These are phyloP conservation scores for Coemansia sp. DNA, from an alignment of 192 early-diverging fungal species.

Conservation along the genomic window DNA sequence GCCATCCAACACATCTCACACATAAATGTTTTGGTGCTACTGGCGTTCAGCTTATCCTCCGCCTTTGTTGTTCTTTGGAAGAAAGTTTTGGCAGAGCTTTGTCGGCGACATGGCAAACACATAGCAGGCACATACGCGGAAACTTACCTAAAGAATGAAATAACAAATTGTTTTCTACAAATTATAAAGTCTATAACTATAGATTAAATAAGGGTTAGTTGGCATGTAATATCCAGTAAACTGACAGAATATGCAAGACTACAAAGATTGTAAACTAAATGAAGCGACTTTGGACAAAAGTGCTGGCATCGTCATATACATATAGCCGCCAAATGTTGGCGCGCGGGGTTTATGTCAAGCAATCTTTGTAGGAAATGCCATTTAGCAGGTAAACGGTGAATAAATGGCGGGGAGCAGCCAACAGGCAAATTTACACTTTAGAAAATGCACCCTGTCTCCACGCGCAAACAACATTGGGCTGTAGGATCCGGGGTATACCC, in stretches of 20 bases:
- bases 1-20: constrained; percentile 14
- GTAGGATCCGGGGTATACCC: neutral
- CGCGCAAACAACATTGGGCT: neutral
- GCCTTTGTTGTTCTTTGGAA: neutral
- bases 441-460: neutral
- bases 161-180: no score
- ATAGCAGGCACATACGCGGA: neutral
- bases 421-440: neutral
- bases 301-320: neutral
- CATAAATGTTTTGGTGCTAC: constrained; percentile 19
- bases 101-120: neutral
- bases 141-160: no score
- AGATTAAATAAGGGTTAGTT: no score
- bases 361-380: neutral
- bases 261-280: neutral
- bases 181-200: no score
- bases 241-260: neutral
- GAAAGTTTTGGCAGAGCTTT: no score
- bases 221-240: no score
- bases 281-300: neutral
- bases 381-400: neutral
- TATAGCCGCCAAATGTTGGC: neutral
- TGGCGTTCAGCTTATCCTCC: constrained; percentile 2
- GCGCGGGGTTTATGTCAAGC: neutral
- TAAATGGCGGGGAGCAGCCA: constrained; percentile 2